Evolutionary conservation across 176 grass and related monocot species (phyloP).

Genomic region (Saccharum spontaneum): DNA sequence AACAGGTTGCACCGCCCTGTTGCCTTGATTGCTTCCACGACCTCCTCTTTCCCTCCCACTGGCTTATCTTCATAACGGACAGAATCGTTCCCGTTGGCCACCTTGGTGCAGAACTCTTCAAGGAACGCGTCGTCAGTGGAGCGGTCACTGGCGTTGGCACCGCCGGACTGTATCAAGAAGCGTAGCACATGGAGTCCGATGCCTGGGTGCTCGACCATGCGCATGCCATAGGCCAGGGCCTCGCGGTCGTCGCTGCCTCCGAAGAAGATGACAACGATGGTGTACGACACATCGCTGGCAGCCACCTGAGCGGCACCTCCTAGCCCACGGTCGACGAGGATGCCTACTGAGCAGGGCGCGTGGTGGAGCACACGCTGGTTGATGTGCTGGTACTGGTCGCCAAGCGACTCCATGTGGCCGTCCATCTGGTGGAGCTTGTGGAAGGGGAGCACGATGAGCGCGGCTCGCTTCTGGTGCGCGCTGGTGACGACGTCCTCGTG

Average conservation of each 20-base stretch:
- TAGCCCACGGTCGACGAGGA: slow-evolving; percentile 61
- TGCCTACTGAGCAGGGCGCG: slow-evolving; percentile 45
- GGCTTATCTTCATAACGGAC: slow-evolving; percentile 43
- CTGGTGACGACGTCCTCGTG: slow-evolving; percentile 62
- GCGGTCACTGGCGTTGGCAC: not conserved
- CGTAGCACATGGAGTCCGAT: slow-evolving; percentile 42
- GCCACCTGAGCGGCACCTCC: slow-evolving; percentile 44
- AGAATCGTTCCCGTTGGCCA: slow-evolving; percentile 30
- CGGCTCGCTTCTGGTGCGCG: slow-evolving; percentile 56
- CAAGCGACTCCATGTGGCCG: slow-evolving; percentile 53
- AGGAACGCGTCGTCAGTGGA: slow-evolving; percentile 30
- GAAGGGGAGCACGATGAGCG: slow-evolving; percentile 60
- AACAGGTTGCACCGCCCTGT: slow-evolving; percentile 40
- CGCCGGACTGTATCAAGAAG: not conserved
- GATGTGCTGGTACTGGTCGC: slow-evolving; percentile 51
- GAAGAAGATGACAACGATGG: slow-evolving; percentile 57
- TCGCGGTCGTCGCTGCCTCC: slow-evolving; percentile 76
- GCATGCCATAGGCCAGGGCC: slow-evolving; percentile 55
- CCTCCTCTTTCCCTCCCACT: not conserved
- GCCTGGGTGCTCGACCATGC: slow-evolving; percentile 68
- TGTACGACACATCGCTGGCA: slow-evolving; percentile 51
- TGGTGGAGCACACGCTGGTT: slow-evolving; percentile 57
- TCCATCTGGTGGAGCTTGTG: slow-evolving; percentile 62
- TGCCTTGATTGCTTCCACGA: slow-evolving; percentile 30
- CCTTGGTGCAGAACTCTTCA: slow-evolving; percentile 22